phyloP scores from a whole-genome alignment of 2,329 filamentous ascomycete species.

The Phyllosticta capitalensis region DNA sequence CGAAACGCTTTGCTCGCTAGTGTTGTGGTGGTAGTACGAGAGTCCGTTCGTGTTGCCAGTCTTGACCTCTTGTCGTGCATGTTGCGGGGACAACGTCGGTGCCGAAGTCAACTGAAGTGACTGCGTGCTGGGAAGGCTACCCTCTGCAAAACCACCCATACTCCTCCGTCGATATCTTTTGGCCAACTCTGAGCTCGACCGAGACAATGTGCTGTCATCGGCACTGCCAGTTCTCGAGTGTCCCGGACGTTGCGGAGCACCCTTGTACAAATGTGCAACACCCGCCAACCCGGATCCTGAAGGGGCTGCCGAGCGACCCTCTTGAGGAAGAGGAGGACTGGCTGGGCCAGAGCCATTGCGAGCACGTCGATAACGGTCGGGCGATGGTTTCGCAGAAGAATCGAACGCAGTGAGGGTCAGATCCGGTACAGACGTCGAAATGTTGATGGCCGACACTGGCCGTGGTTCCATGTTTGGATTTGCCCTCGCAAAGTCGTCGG shows the following conservation, averaged over 20 bases:
- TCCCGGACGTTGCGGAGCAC: constrained; percentile 28
- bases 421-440: constrained; percentile 45
- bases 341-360: constrained; percentile 1
- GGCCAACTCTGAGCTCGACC: constrained; percentile 53
- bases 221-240: constrained; percentile 51
- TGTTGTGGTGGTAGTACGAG: constrained; percentile 21
- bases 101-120: constrained; percentile 10
- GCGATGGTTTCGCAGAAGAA: constrained; percentile 55
- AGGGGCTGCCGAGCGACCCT: constrained; percentile 33
- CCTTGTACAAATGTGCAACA: constrained; percentile 44
- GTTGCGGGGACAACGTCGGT: constrained; percentile 14
- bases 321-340: constrained; percentile 6
- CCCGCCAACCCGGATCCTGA: constrained; percentile 47
- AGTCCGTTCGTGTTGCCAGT: constrained; percentile 17
- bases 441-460: constrained; percentile 39
- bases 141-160: constrained; percentile 54
- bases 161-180: constrained; percentile 76
- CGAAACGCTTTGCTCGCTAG: constrained; percentile 29
- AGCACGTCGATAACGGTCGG: constrained; percentile 72
- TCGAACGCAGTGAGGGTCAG: constrained; percentile 47
- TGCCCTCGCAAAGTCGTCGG: constrained; percentile 14
- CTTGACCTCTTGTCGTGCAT: constrained; percentile 17
- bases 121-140: constrained; percentile 15
- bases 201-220: constrained; percentile 61
- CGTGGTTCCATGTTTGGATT: constrained; percentile 22